Conservation (phyloP, 768 basidiomycete genomes). For the Ramaria rubella region DNA sequence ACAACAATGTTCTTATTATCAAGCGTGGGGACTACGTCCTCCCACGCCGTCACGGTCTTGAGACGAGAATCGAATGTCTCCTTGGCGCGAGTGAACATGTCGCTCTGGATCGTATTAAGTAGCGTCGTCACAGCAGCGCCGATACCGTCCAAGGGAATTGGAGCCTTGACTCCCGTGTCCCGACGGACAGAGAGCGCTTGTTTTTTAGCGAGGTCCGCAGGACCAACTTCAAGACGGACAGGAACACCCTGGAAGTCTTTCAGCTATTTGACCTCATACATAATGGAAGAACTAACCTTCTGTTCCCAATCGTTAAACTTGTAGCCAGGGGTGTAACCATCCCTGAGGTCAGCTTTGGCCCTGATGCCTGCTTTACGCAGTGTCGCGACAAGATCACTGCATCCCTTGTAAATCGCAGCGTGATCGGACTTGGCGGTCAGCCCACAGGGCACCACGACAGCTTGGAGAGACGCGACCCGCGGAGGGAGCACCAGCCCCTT, state of each 20-base stretch:
- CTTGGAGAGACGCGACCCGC: constrained; percentile 89
- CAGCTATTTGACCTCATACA: neutral
- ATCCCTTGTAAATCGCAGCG: constrained; percentile 64
- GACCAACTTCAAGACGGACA: constrained; percentile 93
- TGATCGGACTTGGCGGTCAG: constrained; percentile 81
- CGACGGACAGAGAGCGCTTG: constrained; percentile 84
- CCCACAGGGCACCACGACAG: constrained; percentile 87
- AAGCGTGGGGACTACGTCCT: constrained; percentile 85
- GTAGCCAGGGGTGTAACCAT: constrained; percentile 96
- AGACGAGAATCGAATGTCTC: constrained; percentile 64
- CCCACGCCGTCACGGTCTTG: constrained; percentile 77
- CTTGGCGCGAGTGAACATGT: constrained; percentile 81
- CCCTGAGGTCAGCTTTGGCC: constrained; percentile 86
- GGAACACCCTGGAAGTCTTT: constrained; percentile 70
- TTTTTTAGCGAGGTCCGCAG: constrained; percentile 77
- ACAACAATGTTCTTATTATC: constrained; percentile 84
- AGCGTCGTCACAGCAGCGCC: constrained; percentile 48
- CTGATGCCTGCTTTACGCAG: constrained; percentile 70
- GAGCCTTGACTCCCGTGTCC: constrained; percentile 56
- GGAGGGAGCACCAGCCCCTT: constrained; percentile 97
- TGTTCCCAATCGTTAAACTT: constrained; percentile 99
- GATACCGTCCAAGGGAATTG: constrained; percentile 46
- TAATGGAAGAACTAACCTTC: constrained; percentile 48
- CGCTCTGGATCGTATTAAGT: constrained; percentile 79
- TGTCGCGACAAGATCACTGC: constrained; percentile 67